Base-by-base conservation (phyloP, 2,329 filamentous ascomycete species). In the Purpureocillium takamizusanense region DNA sequence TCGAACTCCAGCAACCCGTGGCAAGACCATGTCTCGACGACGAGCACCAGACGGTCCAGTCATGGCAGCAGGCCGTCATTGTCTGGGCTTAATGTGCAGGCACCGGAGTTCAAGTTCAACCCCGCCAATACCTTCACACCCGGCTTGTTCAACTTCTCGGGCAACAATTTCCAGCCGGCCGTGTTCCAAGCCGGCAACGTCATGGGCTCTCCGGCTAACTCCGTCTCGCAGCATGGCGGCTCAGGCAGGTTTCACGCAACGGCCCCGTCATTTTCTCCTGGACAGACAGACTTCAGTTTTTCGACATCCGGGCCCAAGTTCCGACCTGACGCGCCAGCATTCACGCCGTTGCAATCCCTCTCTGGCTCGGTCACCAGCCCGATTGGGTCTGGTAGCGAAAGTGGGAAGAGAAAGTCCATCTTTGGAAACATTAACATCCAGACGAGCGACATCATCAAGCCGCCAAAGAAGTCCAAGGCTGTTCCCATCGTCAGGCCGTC, bases 51-150 rank as follows among this genome's bases (percentile, higher is more conserved):
- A 23, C 62, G 65, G 32, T 64, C 61, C 13, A 62, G 68, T 10
- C 83, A 88, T 52, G 72, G 69, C 14, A 82, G 80, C 54, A 86
- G 83, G 50, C 69, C 79, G 3, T 89, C 78, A 1, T 60, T 81
- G 32, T 86, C 87, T 1, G 89, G 81, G 48, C 74, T 97, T 49
- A 97, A 97, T 51, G 88, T 94, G 23, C 78, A 83, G 45, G 90
- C 90, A 0, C 84, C 88, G 34, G 86, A 92, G 53, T 95, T 95
- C 68, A 86, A 82, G 50, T 90, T 90, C 60, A 76, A 77, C 44
- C 74, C 74, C 4, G 57, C 62, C 10, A 72, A 57, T 50, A 62
- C 60, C 18, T 78, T 77, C 50, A 64, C 69, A 29, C 67, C 70
- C 27, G 57, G 62, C 13, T 60, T 69, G 38, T 76, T 76, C 51